Percentiles rank a stretch among this genome's conserved stretches.
Evolutionary conservation across 257 asterid genomes (phyloP).

Genomic region (Euphrasia confusa): DNA sequence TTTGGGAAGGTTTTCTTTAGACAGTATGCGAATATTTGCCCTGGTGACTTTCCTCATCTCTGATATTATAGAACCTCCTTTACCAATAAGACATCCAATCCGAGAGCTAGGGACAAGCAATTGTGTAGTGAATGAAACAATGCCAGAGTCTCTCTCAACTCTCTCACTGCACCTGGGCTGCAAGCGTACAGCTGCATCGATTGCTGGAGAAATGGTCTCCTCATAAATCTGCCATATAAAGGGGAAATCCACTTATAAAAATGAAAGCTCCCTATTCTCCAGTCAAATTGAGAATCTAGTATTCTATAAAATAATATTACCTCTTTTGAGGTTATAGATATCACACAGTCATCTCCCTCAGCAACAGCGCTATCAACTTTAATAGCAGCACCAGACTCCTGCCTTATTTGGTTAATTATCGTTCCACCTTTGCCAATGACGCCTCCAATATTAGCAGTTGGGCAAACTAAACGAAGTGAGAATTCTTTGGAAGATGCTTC

Average conservation of each 20-base stretch:
- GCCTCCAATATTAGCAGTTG: conserved; percentile 81
- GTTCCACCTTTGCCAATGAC: conserved; percentile 93
- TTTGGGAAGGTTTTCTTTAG: conserved; percentile 87
- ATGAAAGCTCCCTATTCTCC: not conserved
- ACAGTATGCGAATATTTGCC: conserved; percentile 82
- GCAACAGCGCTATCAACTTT: conserved; percentile 82
- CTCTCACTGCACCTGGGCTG: conserved; percentile 98
- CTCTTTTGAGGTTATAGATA: conserved; percentile 73
- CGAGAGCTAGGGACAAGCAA: conserved; percentile 84
- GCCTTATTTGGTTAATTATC: conserved; percentile 85
- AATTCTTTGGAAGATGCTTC: conserved; percentile 73
- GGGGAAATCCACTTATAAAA: conserved; percentile 18
- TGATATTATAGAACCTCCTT: conserved; percentile 91
- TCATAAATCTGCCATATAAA: conserved; percentile 48
- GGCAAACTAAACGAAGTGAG: conserved; percentile 71
- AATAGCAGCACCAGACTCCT: conserved; percentile 76
- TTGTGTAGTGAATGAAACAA: conserved; percentile 66
- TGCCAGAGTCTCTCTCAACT: conserved; percentile 89
- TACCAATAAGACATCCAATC: conserved; percentile 93
- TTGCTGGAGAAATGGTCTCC: conserved; percentile 74
- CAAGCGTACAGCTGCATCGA: conserved; percentile 86
- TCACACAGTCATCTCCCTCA: conserved; percentile 83
- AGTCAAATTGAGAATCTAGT: conserved; percentile 14
- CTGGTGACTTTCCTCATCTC: conserved; percentile 86
- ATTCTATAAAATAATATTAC: conserved; percentile 30